These are phyloP conservation scores for Xylaria cubensis DNA, from an alignment of 495 filamentous ascomycete species.

Conservation along the genomic window DNA sequence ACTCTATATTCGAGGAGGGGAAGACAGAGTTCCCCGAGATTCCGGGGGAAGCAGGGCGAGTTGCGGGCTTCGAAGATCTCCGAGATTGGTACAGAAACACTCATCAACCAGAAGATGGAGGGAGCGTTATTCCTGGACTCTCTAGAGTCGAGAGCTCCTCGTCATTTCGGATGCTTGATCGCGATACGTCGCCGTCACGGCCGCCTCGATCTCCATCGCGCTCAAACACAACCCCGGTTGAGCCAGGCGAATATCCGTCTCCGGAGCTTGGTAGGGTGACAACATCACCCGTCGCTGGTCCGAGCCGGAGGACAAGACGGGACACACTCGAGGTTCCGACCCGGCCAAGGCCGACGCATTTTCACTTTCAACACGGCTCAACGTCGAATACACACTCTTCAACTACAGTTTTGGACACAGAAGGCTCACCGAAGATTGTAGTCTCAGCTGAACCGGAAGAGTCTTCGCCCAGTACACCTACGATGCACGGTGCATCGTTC, in stretches of 20 bases:
- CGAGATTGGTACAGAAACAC: conserved; percentile 46
- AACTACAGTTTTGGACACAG: neutral
- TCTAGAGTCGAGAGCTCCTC: conserved; percentile 38
- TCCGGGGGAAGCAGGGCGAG: conserved; percentile 57
- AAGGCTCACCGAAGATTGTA: conserved; percentile 28
- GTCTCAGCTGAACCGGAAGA: conserved; percentile 30
- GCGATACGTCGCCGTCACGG: conserved; percentile 26
- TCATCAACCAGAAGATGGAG: conserved; percentile 29
- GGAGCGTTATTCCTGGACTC: conserved; percentile 26
- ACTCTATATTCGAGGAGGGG: conserved; percentile 53
- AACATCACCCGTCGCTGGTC: conserved; percentile 24
- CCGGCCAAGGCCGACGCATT: neutral
- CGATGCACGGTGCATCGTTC: neutral
- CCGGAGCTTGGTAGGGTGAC: conserved; percentile 24
- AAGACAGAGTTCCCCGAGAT: conserved; percentile 57
- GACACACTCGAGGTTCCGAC: conserved; percentile 42
- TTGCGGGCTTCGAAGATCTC: conserved; percentile 46
- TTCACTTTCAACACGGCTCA: conserved; percentile 7
- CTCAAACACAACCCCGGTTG: conserved; percentile 33
- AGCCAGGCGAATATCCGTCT: neutral
- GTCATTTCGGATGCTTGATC: conserved; percentile 29
- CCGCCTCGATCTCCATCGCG: conserved; percentile 26
- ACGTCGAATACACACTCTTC: conserved; percentile 3
- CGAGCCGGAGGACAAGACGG: conserved; percentile 31
- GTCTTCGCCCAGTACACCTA: conserved; percentile 5